Conservation (phyloP, 352 stramenopile species). For the Phytophthora foliorum region DNA sequence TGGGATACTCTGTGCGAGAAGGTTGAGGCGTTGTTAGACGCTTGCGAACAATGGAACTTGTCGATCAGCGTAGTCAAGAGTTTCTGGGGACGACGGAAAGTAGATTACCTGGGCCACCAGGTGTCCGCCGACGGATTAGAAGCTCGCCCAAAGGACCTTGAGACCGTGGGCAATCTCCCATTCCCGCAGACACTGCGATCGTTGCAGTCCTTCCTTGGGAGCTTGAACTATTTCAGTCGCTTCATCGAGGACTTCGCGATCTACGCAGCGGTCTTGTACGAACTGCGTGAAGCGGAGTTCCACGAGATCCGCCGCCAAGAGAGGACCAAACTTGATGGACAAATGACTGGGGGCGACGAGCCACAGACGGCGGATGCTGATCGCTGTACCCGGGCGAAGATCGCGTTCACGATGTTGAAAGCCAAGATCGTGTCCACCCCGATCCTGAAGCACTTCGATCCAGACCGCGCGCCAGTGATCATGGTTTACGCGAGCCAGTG, state of each 20-base stretch:
- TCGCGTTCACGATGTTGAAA: no score
- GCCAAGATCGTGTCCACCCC: conserved; percentile 4
- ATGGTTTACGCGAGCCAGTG: no score
- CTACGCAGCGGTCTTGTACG: no score
- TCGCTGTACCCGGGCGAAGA: no score
- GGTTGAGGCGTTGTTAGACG: no score
- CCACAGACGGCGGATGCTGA: no score
- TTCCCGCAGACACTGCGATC: conserved; percentile 14
- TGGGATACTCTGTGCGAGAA: no score
- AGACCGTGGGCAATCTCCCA: not conserved
- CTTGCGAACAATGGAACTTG: no score
- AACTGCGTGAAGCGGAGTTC: no score
- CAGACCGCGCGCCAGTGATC: conserved; percentile 1
- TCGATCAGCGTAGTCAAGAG: conserved; percentile 43
- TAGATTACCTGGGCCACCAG: conserved; percentile 25
- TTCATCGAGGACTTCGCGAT: conserved; percentile 28
- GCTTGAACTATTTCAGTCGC: conserved; percentile 26
- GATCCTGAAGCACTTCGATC: conserved; percentile 23
- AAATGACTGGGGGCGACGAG: no score
- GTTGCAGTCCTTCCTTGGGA: conserved; percentile 20
- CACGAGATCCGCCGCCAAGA: no score
- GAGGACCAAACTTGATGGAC: no score
- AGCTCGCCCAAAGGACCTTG: conserved; percentile 17
- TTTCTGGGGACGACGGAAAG: conserved; percentile 15
- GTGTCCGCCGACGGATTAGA: conserved; percentile 14